Base-by-base conservation (phyloP, 352 stramenopile species). In the Phytophthora lateralis region DNA sequence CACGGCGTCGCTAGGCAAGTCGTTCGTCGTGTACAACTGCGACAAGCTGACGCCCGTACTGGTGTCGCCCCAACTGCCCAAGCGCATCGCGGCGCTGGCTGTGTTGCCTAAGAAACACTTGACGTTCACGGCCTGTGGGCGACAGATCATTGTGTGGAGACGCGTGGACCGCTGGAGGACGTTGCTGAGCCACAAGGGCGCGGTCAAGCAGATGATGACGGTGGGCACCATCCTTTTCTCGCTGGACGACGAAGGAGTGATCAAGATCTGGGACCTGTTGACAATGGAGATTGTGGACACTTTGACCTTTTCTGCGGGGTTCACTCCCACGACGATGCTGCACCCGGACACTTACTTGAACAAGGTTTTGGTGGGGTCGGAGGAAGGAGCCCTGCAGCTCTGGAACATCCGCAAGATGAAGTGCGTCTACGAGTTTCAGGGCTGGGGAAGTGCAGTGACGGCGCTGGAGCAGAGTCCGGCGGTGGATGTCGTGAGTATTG, bases 341-440 rank as follows among this genome's bases (percentile, higher is more conserved):
- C 94, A 98, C 67, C 94, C 94, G 18, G 72, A 83, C 41, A 98
- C 93, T 41, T 98, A 98, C 73, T 56, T 98, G 10, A 98, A 98
- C 85, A 98, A 98, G 77, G 78, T 98, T 38, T 60, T 98, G 15
- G 63, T 98, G 11, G 92, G 89, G 39, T 95, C 84, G 37, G 65
- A 90, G 15, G 67, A 96, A 47, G 94, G 94, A 24, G 37, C 56
- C 20, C 61, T 98, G 38, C 73, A 97, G 63, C 73, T 98, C 17
- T 97, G 89, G 88, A 98, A 98, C 69, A 73, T 98, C 10, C 78
- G 82, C 51, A 96, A 87, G 37, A 88, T 90, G 54, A 96, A 93
- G 66, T 87, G 88, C 60, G 77, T 98, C 27, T 97, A 97, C 72
- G 63, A 71, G 60, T 97, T 97, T 61, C 83, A 87, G 27, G 79